phyloP scores from a whole-genome alignment of 495 filamentous ascomycete species.

The Penicillium turbatum region DNA sequence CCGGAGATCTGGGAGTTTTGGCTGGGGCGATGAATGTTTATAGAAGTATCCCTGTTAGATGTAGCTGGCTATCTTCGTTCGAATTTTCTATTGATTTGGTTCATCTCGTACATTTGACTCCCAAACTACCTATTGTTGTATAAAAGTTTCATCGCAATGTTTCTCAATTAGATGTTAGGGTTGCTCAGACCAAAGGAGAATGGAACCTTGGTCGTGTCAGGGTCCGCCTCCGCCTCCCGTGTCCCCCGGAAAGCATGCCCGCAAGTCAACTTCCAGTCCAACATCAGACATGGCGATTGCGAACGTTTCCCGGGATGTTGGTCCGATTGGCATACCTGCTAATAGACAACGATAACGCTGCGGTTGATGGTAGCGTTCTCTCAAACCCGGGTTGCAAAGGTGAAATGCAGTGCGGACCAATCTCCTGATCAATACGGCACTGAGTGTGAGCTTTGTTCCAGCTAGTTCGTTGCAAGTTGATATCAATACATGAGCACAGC shows the following conservation, averaged over 20 bases:
- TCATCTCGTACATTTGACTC: background rate
- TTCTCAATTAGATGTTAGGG: background rate
- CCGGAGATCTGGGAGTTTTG: background rate
- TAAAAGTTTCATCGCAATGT: background rate
- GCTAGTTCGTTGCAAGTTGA: too few relatives aligned
- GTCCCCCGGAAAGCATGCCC: conserved; percentile 18
- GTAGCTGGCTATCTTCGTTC: background rate
- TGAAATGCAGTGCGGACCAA: background rate
- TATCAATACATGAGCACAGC: background rate
- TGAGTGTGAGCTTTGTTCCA: too few relatives aligned
- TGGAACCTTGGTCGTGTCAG: conserved; percentile 6
- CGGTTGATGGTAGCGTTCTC: background rate
- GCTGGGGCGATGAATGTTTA: background rate
- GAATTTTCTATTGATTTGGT: background rate
- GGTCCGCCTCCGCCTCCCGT: background rate
- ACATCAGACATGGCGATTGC: conserved; percentile 1
- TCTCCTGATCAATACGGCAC: too few relatives aligned
- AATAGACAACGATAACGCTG: background rate
- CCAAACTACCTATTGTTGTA: background rate
- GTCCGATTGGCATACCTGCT: background rate
- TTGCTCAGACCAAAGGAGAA: background rate
- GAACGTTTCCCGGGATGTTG: background rate
- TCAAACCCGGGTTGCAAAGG: background rate
- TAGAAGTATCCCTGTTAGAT: background rate
- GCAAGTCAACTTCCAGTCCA: conserved; percentile 15